Conservation (phyloP, 2,329 filamentous ascomycete genomes). For the Colletotrichum limetticola region DNA sequence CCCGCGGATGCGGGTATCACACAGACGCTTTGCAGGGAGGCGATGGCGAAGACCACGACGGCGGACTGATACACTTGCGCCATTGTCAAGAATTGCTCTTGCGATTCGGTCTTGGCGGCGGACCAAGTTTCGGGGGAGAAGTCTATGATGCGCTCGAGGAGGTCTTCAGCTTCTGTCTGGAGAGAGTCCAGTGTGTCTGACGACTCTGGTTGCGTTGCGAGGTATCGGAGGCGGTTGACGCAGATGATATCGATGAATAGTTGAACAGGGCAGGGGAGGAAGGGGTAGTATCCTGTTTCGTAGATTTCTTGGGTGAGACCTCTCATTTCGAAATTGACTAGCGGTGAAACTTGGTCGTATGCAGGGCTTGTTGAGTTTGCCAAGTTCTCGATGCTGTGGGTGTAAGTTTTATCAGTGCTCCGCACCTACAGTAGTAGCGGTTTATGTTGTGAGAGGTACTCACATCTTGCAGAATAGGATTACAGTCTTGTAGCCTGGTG, state of each 20-base stretch:
- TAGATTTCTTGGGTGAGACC: conserved; percentile 43
- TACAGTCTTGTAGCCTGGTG: background rate
- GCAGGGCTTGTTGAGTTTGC: conserved; percentile 50
- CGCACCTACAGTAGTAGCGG: no score
- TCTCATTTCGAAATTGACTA: conserved; percentile 36
- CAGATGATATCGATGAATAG: conserved; percentile 47
- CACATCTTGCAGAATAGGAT: conserved; percentile 19
- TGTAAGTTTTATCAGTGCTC: conserved; percentile 2
- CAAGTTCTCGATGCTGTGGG: conserved; percentile 44
- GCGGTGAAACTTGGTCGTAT: conserved; percentile 41
- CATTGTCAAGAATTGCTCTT: conserved; percentile 26
- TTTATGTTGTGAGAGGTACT: background rate
- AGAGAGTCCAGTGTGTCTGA: conserved; percentile 24
- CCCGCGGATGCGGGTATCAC: conserved; percentile 38
- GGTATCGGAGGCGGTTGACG: conserved; percentile 49
- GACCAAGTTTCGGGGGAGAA: conserved; percentile 48
- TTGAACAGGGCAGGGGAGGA: conserved; percentile 43
- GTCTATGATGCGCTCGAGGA: conserved; percentile 34
- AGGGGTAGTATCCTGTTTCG: conserved; percentile 34
- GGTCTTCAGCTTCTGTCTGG: conserved; percentile 10
- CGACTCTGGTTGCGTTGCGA: conserved; percentile 28
- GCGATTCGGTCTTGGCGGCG: conserved; percentile 6
- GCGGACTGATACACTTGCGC: conserved; percentile 44
- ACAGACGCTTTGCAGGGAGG: conserved; percentile 46
- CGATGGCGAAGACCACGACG: conserved; percentile 47